phyloP scores from a whole-genome alignment of 805 yeast genomes.

The Cyberlindnera lachancei region DNA sequence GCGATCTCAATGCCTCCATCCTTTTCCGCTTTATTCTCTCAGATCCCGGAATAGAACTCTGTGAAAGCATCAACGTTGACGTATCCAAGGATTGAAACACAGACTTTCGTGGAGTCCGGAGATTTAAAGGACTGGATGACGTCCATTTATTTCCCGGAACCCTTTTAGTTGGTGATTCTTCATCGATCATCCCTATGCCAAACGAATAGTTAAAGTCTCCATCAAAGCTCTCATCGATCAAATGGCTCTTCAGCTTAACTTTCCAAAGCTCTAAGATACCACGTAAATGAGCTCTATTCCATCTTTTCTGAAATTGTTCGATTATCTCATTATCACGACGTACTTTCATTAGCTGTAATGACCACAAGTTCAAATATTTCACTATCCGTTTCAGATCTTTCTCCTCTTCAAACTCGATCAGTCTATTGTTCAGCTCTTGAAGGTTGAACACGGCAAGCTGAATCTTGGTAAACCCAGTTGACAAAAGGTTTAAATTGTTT shows the following conservation, averaged over 20 bases:
- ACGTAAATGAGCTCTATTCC: slow-evolving; percentile 32
- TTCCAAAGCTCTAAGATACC: slow-evolving; percentile 31
- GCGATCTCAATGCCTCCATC: slow-evolving; percentile 29
- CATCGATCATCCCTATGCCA: too few relatives aligned
- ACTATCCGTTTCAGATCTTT: slow-evolving; percentile 16
- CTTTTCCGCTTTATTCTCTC: slow-evolving; percentile 27
- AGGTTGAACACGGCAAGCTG: slow-evolving; percentile 11
- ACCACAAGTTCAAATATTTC: slow-evolving; percentile 27
- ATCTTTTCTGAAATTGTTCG: slow-evolving; percentile 26
- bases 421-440: slow-evolving; percentile 11
- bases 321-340: slow-evolving; percentile 28
- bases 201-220: too few relatives aligned
- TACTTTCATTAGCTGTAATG: slow-evolving; percentile 25
- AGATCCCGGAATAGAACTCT: slow-evolving; percentile 29
- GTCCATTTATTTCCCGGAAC: slow-evolving; percentile 1
- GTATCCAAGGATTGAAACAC: slow-evolving; percentile 4
- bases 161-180: slow-evolving; percentile 19
- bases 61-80: background rate
- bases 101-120: slow-evolving; percentile 19
- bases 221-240: too few relatives aligned
- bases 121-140: slow-evolving; percentile 1
- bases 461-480: slow-evolving; percentile 21
- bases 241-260: too few relatives aligned
- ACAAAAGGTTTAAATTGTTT: slow-evolving; percentile 17
- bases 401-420: slow-evolving; percentile 20